Base-by-base conservation (phyloP, 2,329 filamentous ascomycete genomes). In the Phaeophleospora eucalypticola region DNA sequence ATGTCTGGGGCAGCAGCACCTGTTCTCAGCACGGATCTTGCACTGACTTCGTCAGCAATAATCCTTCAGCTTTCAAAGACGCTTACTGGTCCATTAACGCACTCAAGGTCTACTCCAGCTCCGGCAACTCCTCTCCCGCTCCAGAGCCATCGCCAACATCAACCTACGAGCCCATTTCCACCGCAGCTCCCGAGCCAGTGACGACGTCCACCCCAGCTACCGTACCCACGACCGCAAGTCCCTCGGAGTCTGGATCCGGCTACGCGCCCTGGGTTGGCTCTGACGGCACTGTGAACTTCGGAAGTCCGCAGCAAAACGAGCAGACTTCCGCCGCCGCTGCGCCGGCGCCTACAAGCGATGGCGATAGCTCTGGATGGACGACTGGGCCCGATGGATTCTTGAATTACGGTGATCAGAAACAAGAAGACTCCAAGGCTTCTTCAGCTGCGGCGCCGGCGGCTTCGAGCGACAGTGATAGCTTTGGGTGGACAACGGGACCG, bases 11-110 rank as follows among this genome's bases (percentile, higher is more conserved):
- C 8, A 51, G 45, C 32, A 53, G 58, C 32, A 48, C 53, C 1
- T 67, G 64, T 48, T 46, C 54, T 14, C 52, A 56, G 45, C 57
- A 57, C 18, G 40, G 33, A 33, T 55, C 57, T 18, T 70, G 67
- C 53, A 45, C 60, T 12, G 50, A 49, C 12, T 68, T 51, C 37
- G 66, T 69, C 15, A 47, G 49, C 38, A 61, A 64, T 42, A 65
- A 68, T 48, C 64, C 65, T 2, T 38, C 48, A 2, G 60, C 58
- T n/a, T 70, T 70, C 44, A 56, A 50, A 32, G 60, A 67, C 14
- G 60, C 69, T 1, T 73, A 69, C 58, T 73, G 69, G 70, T 58
- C 58, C 15, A 63, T 73, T 52, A 68, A 67, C 46, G 65, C 59
- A 14, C 49, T 73, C 24, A 61, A 63, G 39, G 67, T 72, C 10